Conservation (phyloP, 441 rosid genomes). For the Biscutella laevigata region DNA sequence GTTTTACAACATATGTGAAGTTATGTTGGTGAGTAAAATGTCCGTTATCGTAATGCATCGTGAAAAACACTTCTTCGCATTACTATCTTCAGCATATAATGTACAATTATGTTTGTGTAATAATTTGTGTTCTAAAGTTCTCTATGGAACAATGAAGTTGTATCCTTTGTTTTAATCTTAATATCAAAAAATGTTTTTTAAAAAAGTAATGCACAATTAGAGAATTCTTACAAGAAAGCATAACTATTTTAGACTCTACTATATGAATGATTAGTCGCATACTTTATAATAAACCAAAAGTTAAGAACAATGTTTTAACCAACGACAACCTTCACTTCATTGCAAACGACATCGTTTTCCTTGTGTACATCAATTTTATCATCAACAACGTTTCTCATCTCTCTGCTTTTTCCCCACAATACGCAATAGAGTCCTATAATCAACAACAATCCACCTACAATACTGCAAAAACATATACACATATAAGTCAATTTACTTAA, state of each 20-base stretch:
- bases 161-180: too few relatives aligned
- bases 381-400: conserved; percentile 23
- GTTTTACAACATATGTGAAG: too few relatives aligned
- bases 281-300: background rate
- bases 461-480: conserved; percentile 27
- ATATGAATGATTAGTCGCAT: background rate
- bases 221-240: background rate
- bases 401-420: conserved; percentile 75
- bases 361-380: conserved; percentile 19
- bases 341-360: conserved; percentile 29
- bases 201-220: too few relatives aligned
- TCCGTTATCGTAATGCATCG: too few relatives aligned
- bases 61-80: too few relatives aligned
- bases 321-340: conserved; percentile 36
- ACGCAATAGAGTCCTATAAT: conserved; percentile 74
- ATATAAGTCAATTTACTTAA: background rate
- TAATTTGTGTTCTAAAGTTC: too few relatives aligned
- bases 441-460: conserved; percentile 59
- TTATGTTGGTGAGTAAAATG: too few relatives aligned
- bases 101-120: too few relatives aligned
- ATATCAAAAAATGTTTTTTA: too few relatives aligned
- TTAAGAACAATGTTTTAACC: background rate
- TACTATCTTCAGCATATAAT: too few relatives aligned
- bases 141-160: too few relatives aligned
- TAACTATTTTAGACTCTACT: conserved; percentile 4